Percentiles rank a stretch among this genome's conserved stretches.
Conservation (phyloP, 441 rosid species). For the Erodium texanum region DNA sequence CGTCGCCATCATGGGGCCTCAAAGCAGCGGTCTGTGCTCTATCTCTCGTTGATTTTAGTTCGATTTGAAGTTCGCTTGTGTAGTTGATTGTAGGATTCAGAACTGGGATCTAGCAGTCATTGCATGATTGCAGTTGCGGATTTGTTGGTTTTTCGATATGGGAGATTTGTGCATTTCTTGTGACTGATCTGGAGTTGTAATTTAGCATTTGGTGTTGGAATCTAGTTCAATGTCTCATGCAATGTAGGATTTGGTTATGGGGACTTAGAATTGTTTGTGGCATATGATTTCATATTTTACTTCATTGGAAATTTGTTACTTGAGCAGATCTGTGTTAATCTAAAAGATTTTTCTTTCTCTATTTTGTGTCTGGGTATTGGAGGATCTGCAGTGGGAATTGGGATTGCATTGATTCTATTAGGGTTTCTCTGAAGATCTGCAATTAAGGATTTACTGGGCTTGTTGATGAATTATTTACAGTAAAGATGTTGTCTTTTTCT, state of each 20-base stretch:
- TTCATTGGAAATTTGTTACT: neutral
- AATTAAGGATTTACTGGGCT: no score
- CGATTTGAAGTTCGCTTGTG: neutral
- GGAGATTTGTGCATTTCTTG: neutral
- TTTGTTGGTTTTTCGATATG: neutral
- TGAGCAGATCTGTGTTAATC: neutral
- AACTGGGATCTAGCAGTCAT: no score
- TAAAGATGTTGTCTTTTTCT: no score
- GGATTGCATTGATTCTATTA: no score
- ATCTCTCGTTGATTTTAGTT: neutral
- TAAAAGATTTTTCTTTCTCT: neutral
- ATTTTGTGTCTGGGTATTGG: no score
- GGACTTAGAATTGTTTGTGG: neutral
- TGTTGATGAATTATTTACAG: no score
- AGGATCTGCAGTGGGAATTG: no score
- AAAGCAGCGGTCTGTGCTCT: conserved; percentile 66
- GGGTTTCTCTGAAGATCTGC: no score
- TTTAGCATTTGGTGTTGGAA: neutral
- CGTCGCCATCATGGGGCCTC: conserved; percentile 95
- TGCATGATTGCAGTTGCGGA: neutral
- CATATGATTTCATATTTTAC: neutral
- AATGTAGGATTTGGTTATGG: neutral
- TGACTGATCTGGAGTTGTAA: neutral
- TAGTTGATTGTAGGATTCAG: neutral
- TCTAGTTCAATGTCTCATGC: neutral